Percentiles rank a stretch among this genome's conserved stretches.
phyloP scores from a whole-genome alignment of 2,329 filamentous ascomycete genomes.

The Cladophialophora yegresii region DNA sequence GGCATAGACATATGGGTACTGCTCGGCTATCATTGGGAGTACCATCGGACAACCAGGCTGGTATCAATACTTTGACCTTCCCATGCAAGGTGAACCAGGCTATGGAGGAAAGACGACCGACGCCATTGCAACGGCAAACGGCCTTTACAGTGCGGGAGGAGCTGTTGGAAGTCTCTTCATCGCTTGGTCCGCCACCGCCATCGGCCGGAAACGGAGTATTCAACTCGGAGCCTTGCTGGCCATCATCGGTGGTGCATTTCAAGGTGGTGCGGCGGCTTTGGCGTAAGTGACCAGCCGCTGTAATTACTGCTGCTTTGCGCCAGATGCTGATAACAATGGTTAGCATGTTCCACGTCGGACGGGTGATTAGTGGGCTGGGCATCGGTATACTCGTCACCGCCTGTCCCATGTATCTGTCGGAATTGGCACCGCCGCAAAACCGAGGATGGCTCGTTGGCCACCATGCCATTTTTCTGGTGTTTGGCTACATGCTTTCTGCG shows the following conservation, averaged over 20 bases:
- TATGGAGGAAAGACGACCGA: constrained; percentile 47
- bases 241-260: constrained; percentile 32
- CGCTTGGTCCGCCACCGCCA: constrained; percentile 40
- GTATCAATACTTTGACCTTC: constrained; percentile 48
- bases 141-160: constrained; percentile 49
- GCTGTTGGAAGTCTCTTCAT: constrained; percentile 40
- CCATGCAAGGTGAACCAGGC: constrained; percentile 44
- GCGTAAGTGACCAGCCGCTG: constrained; percentile 6
- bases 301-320: not conserved
- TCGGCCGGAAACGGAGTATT: constrained; percentile 45
- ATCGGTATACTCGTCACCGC: constrained; percentile 31
- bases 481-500: constrained; percentile 32
- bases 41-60: constrained; percentile 52
- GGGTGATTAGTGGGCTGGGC: constrained; percentile 32
- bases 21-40: constrained; percentile 45
- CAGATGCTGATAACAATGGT: constrained; percentile 10
- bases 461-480: constrained; percentile 33
- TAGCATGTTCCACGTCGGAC: constrained; percentile 33
- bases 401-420: constrained; percentile 31
- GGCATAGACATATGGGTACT: constrained; percentile 39
- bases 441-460: constrained; percentile 34
- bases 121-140: constrained; percentile 50
- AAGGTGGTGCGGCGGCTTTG: constrained; percentile 29
- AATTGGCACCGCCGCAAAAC: constrained; percentile 28
- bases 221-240: constrained; percentile 37